Evolutionary conservation across 2,329 filamentous ascomycete genomes (phyloP).

Genomic region (Ophiostoma ulmi): DNA sequence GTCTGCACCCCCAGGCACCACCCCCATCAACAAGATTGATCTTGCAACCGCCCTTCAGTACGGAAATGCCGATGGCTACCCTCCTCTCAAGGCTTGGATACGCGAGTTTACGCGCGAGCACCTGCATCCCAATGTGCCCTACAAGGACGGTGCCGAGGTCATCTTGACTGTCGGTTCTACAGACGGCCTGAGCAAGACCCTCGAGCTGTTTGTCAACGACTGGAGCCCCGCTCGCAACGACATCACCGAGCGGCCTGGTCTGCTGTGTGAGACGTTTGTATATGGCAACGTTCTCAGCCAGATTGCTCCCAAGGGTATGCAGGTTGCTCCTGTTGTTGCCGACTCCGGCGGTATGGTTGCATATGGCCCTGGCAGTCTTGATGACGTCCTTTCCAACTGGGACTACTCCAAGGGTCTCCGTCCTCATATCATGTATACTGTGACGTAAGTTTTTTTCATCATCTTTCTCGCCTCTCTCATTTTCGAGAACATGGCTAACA

Average conservation of each 20-base stretch:
- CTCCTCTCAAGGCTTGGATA: constrained; percentile 70
- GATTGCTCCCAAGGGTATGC: constrained; percentile 62
- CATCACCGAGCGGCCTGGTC: constrained; percentile 63
- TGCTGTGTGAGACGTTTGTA: constrained; percentile 74
- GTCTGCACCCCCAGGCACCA: constrained; percentile 42
- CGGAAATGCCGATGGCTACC: constrained; percentile 75
- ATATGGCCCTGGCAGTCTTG: constrained; percentile 65
- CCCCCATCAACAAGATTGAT: constrained; percentile 68
- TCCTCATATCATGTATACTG: constrained; percentile 83
- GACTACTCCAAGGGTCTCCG: constrained; percentile 66
- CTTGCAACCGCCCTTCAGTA: constrained; percentile 80
- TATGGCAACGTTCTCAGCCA: constrained; percentile 73
- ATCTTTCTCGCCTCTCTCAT: constrained; percentile 43
- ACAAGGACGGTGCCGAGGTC: constrained; percentile 69
- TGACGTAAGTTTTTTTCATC: constrained; percentile 48
- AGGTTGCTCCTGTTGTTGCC: constrained; percentile 67
- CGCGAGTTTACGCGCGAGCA: constrained; percentile 71
- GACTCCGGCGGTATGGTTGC: constrained; percentile 77
- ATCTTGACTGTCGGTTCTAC: constrained; percentile 77
- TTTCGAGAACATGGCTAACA: constrained; percentile 3
- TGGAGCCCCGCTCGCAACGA: constrained; percentile 65
- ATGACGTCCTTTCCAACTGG: constrained; percentile 78
- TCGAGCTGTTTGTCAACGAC: constrained; percentile 69
- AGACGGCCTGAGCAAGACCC: constrained; percentile 74
- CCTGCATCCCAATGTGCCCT: constrained; percentile 77